These are phyloP conservation scores for Symbiodinium pilosum DNA, from an alignment of 73 alveolate species.

Conservation along the genomic window DNA sequence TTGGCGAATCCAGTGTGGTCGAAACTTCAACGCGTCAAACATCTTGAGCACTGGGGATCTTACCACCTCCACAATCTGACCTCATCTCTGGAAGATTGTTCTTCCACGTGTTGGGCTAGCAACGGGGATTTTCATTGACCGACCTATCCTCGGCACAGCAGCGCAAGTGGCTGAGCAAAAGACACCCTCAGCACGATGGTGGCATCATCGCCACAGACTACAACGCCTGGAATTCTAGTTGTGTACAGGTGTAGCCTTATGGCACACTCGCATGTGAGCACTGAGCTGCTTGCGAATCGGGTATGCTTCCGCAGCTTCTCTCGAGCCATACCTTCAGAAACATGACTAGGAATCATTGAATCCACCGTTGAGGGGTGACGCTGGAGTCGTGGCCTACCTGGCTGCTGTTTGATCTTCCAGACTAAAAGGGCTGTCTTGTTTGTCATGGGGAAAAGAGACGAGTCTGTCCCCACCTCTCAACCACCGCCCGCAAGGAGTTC, in stretches of 20 bases:
- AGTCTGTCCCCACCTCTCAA: slow-evolving; percentile 31
- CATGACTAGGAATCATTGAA: no score
- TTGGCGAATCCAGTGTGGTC: no score
- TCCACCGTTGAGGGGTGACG: no score
- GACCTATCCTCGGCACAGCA: no score
- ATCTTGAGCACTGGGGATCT: neutral
- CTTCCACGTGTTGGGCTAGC: no score
- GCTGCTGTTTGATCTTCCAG: no score
- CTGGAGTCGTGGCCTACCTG: no score
- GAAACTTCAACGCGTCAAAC: no score
- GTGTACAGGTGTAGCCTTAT: no score
- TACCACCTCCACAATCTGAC: slow-evolving; percentile 92
- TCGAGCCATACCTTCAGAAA: slow-evolving; percentile 45
- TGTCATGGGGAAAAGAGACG: no score
- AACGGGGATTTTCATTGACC: no score
- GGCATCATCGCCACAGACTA: slow-evolving; percentile 90
- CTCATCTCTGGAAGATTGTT: neutral
- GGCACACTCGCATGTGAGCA: neutral
- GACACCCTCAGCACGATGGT: slow-evolving; percentile 83
- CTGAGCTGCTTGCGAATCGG: slow-evolving; percentile 33
- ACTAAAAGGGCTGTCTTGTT: no score
- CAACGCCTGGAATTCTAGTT: slow-evolving; percentile 28
- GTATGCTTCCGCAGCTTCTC: slow-evolving; percentile 89
- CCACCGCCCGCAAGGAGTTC: slow-evolving; percentile 91
- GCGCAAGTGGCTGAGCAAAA: neutral